A percentile compares a stretch with the other conserved stretches of the same genome.
Evolutionary conservation across 2,329 filamentous ascomycete species (phyloP).

Genomic region (Penicillium vulpinum): DNA sequence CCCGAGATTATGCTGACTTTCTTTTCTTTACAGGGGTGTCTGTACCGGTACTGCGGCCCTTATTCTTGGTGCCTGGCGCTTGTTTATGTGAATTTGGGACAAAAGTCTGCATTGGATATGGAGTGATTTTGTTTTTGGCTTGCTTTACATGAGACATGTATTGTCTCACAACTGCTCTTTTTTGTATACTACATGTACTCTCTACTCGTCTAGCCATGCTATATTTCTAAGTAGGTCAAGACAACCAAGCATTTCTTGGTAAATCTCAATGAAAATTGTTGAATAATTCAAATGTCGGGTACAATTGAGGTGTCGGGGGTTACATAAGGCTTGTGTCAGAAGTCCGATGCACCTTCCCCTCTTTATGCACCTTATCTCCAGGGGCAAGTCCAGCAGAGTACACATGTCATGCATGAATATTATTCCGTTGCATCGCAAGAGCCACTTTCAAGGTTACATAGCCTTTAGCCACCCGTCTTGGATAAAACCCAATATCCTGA

Average conservation of each 20-base stretch:
- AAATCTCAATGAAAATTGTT: background rate
- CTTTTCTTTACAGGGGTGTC: conserved; percentile 53
- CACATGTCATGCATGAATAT: background rate
- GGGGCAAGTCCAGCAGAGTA: background rate
- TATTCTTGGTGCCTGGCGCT: conserved; percentile 66
- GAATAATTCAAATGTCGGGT: background rate
- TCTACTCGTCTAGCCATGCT: conserved; percentile 7
- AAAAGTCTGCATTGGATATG: conserved; percentile 21
- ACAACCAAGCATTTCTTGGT: background rate
- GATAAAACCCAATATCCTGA: background rate
- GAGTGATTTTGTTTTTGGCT: conserved; percentile 17
- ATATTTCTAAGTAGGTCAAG: background rate
- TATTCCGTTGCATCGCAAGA: background rate
- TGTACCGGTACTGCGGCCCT: conserved; percentile 66
- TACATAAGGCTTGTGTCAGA: background rate
- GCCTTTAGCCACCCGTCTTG: too few species aligned
- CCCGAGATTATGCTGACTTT: conserved; percentile 28
- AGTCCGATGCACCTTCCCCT: background rate
- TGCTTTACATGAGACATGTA: conserved; percentile 6
- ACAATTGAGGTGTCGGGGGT: background rate
- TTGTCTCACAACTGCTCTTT: conserved; percentile 6
- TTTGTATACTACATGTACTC: conserved; percentile 15
- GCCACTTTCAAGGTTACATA: background rate
- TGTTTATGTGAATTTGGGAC: conserved; percentile 56
- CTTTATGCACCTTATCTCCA: background rate